Conservation (phyloP, 768 basidiomycete genomes). For the Podaxis sp. region DNA sequence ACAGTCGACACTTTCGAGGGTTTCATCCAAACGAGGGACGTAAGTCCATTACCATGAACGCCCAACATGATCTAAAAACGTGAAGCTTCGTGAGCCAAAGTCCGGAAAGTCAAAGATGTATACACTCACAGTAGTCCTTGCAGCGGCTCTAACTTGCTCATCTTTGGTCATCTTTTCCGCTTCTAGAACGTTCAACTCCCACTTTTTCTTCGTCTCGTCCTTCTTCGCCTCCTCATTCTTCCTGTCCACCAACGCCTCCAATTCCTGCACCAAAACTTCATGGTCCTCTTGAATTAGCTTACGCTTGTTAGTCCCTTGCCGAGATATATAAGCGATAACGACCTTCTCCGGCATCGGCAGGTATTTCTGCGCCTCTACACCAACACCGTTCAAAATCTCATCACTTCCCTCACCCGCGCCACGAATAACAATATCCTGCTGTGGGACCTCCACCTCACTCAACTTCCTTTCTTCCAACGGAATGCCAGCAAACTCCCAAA, state of each 20-base stretch:
- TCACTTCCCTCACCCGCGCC: conserved; percentile 12
- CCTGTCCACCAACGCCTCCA: conserved; percentile 45
- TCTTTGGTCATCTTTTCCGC: conserved; percentile 71
- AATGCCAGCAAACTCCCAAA: conserved; percentile 63
- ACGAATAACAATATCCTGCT: conserved; percentile 7
- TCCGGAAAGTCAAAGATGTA: background rate
- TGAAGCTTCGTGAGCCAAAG: background rate
- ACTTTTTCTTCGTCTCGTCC: conserved; percentile 23
- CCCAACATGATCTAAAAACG: conserved; percentile 56
- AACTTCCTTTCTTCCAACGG: background rate
- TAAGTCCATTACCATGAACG: conserved; percentile 78
- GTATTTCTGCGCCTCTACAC: conserved; percentile 21
- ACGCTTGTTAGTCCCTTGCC: conserved; percentile 50
- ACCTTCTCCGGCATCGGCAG: conserved; percentile 43
- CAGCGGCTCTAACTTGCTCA: conserved; percentile 63
- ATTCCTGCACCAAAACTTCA: conserved; percentile 41
- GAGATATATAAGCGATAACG: conserved; percentile 69
- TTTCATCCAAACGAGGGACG: conserved; percentile 84
- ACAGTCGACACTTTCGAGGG: conserved; percentile 71
- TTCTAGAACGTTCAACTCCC: conserved; percentile 58
- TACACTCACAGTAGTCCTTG: conserved; percentile 63
- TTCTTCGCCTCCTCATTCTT: conserved; percentile 23
- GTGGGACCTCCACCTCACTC: conserved; percentile 9
- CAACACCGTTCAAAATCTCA: conserved; percentile 18
- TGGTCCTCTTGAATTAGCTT: conserved; percentile 56